Evolutionary conservation across 306 rosid genomes (phyloP).

Genomic region (Prunus dulcis): DNA sequence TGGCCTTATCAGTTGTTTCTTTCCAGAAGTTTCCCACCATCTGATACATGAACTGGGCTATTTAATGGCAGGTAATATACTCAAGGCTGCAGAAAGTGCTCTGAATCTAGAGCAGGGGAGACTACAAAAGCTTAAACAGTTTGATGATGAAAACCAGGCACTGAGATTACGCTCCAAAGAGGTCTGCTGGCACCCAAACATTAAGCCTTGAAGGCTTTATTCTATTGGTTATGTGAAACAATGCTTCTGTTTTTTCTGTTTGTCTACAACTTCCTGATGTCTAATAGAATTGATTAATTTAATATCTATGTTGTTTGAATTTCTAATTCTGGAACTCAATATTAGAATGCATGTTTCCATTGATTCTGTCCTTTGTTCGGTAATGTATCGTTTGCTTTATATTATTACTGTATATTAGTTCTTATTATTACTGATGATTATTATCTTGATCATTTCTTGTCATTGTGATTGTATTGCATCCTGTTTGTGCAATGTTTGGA

Average conservation of each 20-base stretch:
- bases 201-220: background rate
- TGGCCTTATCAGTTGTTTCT: constrained; percentile 7
- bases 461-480: background rate
- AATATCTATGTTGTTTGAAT: background rate
- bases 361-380: background rate
- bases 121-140: constrained; percentile 57
- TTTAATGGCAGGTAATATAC: constrained; percentile 45
- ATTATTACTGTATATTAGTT: constrained; percentile 6
- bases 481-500: background rate
- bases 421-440: constrained; percentile 9
- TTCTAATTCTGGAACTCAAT: background rate
- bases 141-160: constrained; percentile 47
- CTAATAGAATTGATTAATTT: background rate
- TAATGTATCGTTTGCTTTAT: background rate
- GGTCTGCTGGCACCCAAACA: constrained; percentile 42
- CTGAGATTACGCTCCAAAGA: constrained; percentile 48
- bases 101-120: constrained; percentile 61
- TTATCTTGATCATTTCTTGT: background rate
- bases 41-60: constrained; percentile 18
- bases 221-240: background rate
- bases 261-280: background rate
- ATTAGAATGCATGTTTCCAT: background rate
- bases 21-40: constrained; percentile 8
- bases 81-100: constrained; percentile 64
- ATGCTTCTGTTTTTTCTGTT: background rate